A percentile compares a stretch with the other conserved stretches of the same genome.
Evolutionary conservation across 225 moss, liverwort and hornwort genomes (phyloP).

Genomic region (Takakia lepidozioides): DNA sequence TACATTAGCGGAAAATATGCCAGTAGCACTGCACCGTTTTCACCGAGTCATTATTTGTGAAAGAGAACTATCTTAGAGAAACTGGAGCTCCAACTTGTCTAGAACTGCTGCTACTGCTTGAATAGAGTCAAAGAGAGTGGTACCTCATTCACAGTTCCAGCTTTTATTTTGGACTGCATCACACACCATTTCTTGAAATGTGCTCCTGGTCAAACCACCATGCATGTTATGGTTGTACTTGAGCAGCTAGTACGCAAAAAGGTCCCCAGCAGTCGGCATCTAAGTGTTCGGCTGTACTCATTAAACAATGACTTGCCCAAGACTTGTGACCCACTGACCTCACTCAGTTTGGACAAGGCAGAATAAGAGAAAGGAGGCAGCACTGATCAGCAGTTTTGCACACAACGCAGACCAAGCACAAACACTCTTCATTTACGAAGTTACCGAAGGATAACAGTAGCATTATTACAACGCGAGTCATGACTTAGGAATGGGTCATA

Average conservation of each 20-base stretch:
- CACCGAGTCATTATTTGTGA: too few species aligned
- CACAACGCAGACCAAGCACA: too few species aligned
- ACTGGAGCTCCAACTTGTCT: background rate
- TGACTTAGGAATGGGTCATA: too few species aligned
- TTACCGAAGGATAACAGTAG: too few species aligned
- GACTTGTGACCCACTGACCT: too few species aligned
- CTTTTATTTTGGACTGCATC: slow-evolving; percentile 84
- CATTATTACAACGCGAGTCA: too few species aligned
- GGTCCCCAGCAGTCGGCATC: background rate
- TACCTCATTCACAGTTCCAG: slow-evolving; percentile 84
- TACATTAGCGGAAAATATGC: background rate
- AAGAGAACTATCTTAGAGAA: background rate
- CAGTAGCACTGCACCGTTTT: too few species aligned
- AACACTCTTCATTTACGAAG: too few species aligned
- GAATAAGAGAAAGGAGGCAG: background rate
- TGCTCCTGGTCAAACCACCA: slow-evolving; percentile 45
- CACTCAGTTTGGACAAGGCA: too few species aligned
- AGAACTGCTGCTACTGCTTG: background rate
- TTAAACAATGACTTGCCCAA: background rate
- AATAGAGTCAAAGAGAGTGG: background rate
- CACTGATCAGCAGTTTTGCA: too few species aligned
- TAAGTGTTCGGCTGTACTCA: background rate
- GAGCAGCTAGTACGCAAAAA: too few species aligned
- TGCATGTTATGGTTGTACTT: too few species aligned
- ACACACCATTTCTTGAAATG: slow-evolving; percentile 89